Conservation (phyloP, 208 protist species). For the Novymonas esmeraldas region DNA sequence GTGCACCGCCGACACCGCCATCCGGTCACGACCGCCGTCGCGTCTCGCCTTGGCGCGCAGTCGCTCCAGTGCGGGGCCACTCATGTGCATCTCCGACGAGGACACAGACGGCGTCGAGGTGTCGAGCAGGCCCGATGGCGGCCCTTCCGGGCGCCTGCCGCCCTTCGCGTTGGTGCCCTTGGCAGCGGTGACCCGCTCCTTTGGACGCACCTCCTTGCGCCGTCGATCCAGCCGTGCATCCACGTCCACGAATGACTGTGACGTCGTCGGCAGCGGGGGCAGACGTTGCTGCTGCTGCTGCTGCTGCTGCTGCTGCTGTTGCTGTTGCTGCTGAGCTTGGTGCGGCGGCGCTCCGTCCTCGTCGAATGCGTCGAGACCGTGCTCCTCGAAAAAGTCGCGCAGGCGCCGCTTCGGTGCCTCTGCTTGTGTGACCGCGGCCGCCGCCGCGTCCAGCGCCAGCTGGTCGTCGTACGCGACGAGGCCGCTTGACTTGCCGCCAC, state of each 20-base stretch:
- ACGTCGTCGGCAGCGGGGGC: not conserved
- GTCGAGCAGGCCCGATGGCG: not conserved
- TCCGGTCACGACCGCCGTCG: conserved; percentile 20
- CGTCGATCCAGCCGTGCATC: not conserved
- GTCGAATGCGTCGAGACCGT: conserved; percentile 59
- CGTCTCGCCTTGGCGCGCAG: conserved; percentile 56
- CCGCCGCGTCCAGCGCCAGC: conserved; percentile 10
- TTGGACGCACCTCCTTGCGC: not conserved
- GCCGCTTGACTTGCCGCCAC: not conserved
- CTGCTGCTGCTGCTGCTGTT: not conserved
- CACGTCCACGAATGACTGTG: not conserved
- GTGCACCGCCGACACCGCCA: conserved; percentile 17
- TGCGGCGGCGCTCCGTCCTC: conserved; percentile 26
- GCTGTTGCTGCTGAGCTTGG: no score
- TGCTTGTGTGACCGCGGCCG: conserved; percentile 19
- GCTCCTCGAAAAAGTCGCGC: conserved; percentile 77
- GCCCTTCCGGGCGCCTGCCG: not conserved
- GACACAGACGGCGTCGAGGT: not conserved
- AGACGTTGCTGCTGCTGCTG: not conserved
- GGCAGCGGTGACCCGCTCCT: not conserved
- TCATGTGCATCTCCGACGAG: not conserved
- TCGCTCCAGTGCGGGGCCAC: conserved; percentile 38
- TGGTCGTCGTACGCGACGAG: not conserved
- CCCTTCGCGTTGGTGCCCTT: not conserved
- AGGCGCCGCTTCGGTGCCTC: conserved; percentile 24